Evolutionary conservation across 441 rosid species (phyloP).

Genomic region (Aleurites moluccanus): DNA sequence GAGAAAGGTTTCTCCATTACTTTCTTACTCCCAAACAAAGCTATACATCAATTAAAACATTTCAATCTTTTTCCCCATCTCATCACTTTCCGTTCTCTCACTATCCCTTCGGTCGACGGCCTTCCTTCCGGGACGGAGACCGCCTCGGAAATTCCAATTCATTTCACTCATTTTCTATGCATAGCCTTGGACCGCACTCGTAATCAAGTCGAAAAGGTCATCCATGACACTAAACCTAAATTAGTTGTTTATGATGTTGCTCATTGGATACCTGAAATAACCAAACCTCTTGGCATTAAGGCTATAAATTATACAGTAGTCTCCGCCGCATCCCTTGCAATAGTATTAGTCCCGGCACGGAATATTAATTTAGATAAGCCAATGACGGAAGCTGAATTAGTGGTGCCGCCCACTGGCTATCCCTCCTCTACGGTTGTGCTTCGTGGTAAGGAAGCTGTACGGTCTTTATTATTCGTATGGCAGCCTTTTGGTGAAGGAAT

Average conservation of each 20-base stretch:
- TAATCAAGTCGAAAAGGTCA: not conserved
- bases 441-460: not conserved
- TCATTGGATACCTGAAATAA: not conserved
- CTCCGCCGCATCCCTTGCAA: not conserved
- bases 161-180: not conserved
- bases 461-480: not conserved
- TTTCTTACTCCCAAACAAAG: not conserved
- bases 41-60: not conserved
- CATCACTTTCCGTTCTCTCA: not conserved
- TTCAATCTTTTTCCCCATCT: not conserved
- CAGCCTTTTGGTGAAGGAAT: slow-evolving; percentile 19
- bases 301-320: not conserved
- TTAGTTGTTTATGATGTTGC: not conserved
- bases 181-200: not conserved
- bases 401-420: not conserved
- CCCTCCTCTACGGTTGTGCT: not conserved
- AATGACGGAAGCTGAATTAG: not conserved
- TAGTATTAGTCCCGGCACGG: not conserved
- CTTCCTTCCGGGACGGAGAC: not conserved
- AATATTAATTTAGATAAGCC: not conserved
- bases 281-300: not conserved
- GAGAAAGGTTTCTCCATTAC: not conserved
- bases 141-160: not conserved
- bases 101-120: not conserved
- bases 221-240: not conserved